Base-by-base conservation (phyloP, 2,329 filamentous ascomycete genomes). In the Verticillium nonalfalfae region DNA sequence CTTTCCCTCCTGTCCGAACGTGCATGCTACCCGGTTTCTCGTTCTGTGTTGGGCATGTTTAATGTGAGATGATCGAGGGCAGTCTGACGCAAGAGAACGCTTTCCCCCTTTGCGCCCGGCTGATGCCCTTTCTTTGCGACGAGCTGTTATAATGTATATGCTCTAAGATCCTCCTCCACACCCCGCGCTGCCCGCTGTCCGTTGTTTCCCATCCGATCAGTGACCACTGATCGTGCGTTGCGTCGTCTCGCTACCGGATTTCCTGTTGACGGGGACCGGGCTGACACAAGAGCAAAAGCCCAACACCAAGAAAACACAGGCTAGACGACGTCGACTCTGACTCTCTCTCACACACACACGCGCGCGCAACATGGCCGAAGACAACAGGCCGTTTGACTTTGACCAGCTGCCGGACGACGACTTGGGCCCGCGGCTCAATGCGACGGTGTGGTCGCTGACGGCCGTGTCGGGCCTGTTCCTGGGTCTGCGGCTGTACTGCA, bases 401-500 rank as follows among this genome's bases (percentile, higher is more conserved):
- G 60, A 63, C 38, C 38, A 63, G 35, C 61, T 60, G n/a, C 63
- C 63, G 21, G 56, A 63, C 54, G 63, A 61, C 58, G 61, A 64
- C 59, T 59, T 63, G 26, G 59, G 63, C 39, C 63, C 61, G 13
- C 21, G 38, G 36, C 18, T 64, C 26, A 62, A 63, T 4, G 57
- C 50, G 9, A 61, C 59, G 7, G 31, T 65, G 9, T 65, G 64
- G 64, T n/a, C 36, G 11, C 58, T 65, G 10, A 36, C 39, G 4
- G 39, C 34, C 59, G 50, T 64, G 3, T 57, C 66, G 7, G 54
- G 57, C 2, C 50, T 60, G 21, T 67, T 68, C 57, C 60, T 68
- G 13, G 60, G 40, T 3, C 61, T 68, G 40, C 59, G 67, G 14
- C 21, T 68, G 7, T 67, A 65, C 62, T 65, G 63, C 64, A 68